A percentile compares a stretch with the other conserved stretches of the same genome.
Conservation (phyloP, 2,329 filamentous ascomycete species). For the Grosmannia clavigera region DNA sequence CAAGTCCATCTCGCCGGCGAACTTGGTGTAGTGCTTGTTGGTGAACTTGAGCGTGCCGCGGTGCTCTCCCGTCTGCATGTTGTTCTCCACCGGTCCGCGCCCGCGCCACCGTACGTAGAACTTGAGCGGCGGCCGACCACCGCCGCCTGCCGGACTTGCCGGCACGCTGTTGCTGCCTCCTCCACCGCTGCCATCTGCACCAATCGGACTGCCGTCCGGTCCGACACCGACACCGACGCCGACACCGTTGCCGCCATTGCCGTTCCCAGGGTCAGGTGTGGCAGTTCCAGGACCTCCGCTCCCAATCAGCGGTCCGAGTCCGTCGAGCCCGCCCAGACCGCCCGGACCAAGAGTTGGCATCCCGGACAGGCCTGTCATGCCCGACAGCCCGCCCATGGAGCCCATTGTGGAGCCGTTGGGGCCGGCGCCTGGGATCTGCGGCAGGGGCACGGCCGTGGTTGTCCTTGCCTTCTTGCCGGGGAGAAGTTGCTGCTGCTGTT, state of each 20-base stretch:
- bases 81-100: conserved; percentile 15
- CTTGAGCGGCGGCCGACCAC: conserved; percentile 9
- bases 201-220: background rate
- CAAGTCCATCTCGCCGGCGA: conserved; percentile 15
- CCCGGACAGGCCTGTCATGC: conserved; percentile 7
- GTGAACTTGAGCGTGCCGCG: conserved; percentile 16
- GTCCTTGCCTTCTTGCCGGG: conserved; percentile 3
- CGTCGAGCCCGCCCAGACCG: conserved; percentile 7
- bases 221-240: background rate
- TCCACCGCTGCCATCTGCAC: background rate
- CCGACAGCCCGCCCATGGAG: background rate
- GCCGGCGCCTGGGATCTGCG: background rate
- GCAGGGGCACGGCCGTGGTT: background rate
- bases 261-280: background rate
- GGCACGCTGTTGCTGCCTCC: background rate
- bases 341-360: conserved; percentile 5
- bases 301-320: conserved; percentile 8
- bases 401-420: background rate
- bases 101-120: conserved; percentile 16
- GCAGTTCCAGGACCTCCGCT: background rate
- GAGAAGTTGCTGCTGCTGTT: conserved; percentile 5
- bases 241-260: background rate
- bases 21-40: conserved; percentile 16
- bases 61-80: conserved; percentile 13
- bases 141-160: background rate